phyloP scores from a whole-genome alignment of 1,139 yeast genomes.

The Pichia sp. region DNA sequence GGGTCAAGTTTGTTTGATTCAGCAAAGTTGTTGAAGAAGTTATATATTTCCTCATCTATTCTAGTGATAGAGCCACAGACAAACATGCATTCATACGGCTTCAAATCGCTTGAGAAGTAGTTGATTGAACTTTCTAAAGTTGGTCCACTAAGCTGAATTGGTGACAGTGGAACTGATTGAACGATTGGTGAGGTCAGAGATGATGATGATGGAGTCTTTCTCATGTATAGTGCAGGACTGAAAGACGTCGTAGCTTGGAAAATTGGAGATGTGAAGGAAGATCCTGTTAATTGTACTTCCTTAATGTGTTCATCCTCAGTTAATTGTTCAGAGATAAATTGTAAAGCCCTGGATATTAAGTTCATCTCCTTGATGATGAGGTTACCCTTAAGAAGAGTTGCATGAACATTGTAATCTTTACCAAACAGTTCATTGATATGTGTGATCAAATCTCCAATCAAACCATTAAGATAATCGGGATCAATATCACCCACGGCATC shows the following conservation, averaged over 20 bases:
- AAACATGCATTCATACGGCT: constrained; percentile 35
- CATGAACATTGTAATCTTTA: constrained; percentile 58
- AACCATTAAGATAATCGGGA: constrained; percentile 53
- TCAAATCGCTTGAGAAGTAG: not conserved
- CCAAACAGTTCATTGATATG: constrained; percentile 75
- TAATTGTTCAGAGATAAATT: constrained; percentile 31
- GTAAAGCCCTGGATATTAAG: constrained; percentile 45
- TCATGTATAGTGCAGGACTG: constrained; percentile 1
- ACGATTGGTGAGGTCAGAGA: constrained; percentile 7
- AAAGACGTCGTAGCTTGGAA: constrained; percentile 18
- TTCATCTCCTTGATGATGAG: constrained; percentile 61
- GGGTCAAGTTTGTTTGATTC: constrained; percentile 18
- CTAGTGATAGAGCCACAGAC: constrained; percentile 67
- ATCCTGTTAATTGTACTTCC: constrained; percentile 15
- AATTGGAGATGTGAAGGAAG: constrained; percentile 19
- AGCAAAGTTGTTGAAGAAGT: constrained; percentile 39
- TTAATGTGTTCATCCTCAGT: constrained; percentile 14
- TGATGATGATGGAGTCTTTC: not conserved
- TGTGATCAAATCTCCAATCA: constrained; percentile 80
- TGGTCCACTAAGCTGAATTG: no score
- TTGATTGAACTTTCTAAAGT: no score
- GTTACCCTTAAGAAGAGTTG: constrained; percentile 61
- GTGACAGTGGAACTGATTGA: not conserved
- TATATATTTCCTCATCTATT: constrained; percentile 63
- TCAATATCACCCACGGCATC: constrained; percentile 56